phyloP scores from a whole-genome alignment of 495 filamentous ascomycete genomes.

The Chaetomidium leptoderma region DNA sequence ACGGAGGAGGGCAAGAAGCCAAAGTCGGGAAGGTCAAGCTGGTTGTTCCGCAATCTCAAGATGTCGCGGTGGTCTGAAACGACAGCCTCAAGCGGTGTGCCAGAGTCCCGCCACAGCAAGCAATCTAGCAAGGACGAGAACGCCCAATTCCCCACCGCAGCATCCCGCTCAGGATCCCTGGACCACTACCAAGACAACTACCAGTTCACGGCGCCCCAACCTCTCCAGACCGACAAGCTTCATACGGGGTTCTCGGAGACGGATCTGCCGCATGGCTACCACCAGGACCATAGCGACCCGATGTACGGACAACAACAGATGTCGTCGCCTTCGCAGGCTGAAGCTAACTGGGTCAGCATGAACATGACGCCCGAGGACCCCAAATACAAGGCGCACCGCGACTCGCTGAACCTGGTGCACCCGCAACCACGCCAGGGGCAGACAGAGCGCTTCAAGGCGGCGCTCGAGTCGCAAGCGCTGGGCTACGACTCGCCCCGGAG shows the following conservation, averaged over 20 bases:
- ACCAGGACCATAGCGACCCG: conserved; percentile 17
- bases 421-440: conserved; percentile 83
- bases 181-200: conserved; percentile 59
- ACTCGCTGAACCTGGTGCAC: conserved; percentile 83
- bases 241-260: conserved; percentile 60
- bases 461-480: conserved; percentile 74
- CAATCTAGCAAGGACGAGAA: conserved; percentile 44
- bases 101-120: conserved; percentile 50
- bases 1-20: conserved; percentile 85
- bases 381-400: conserved; percentile 86
- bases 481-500: conserved; percentile 62
- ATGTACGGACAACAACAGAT: conserved; percentile 28
- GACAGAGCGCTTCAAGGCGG: conserved; percentile 73
- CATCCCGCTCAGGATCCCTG: conserved; percentile 68
- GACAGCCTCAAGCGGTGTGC: conserved; percentile 64
- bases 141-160: conserved; percentile 28
- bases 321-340: conserved; percentile 29
- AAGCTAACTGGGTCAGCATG: conserved; percentile 30
- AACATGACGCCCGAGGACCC: conserved; percentile 68
- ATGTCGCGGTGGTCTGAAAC: conserved; percentile 98
- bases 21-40: conserved; percentile 61
- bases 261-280: conserved; percentile 28
- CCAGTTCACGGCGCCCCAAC: conserved; percentile 59
- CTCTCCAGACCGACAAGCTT: conserved; percentile 56
- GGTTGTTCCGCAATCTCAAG: conserved; percentile 84